Base-by-base conservation (phyloP, 441 rosid genomes). In the Viola pubescens region DNA sequence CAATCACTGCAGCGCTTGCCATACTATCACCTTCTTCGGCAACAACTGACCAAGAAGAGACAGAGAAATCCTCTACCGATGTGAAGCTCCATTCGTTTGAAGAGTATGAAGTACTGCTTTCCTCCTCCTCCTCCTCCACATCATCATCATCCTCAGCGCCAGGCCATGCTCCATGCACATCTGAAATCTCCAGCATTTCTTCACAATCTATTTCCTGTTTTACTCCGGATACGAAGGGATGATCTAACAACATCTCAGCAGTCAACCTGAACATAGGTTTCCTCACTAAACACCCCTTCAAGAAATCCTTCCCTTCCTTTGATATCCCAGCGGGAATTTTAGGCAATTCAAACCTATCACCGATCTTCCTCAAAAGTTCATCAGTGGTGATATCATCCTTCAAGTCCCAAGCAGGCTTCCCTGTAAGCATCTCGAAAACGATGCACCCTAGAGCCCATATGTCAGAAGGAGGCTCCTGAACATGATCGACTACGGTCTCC, bases 391-490 rank as follows among this genome's bases (percentile, higher is more conserved):
- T 43, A 16, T 52, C 54, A 6, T 43, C 10, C 37, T 56, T 56
- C 37, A 38, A 4, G n/a, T 55, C 38, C 73, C 69, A 70, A 1
- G 68, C 52, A 14, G 40, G 48, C 58, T 55, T 64, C 34, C 78
- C 81, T 7, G 62, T 64, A 4, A 71, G 49, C 80, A 63, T 73
- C 67, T 66, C 73, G 6, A 50, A 41, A 39, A 67, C 75, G 0
- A 65, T 65, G 56, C 74, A 73, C 1, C 78, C 76, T 43, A 77
- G 65, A 6, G 76, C 71, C 76, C 74, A 74, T 3, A 68, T 54
- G 54, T 77, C 78, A 0, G 67, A 62, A 5, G 79, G 63, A 11
- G 70, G 57, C 57, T 69, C 76, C 44, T 71, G 69, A 46, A 60
- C 42, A 14, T 55, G 54, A 39, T 55, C 48, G 7, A 19, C 46